phyloP scores from a whole-genome alignment of 805 yeast species.

The Jamesozyma jinghongensis region DNA sequence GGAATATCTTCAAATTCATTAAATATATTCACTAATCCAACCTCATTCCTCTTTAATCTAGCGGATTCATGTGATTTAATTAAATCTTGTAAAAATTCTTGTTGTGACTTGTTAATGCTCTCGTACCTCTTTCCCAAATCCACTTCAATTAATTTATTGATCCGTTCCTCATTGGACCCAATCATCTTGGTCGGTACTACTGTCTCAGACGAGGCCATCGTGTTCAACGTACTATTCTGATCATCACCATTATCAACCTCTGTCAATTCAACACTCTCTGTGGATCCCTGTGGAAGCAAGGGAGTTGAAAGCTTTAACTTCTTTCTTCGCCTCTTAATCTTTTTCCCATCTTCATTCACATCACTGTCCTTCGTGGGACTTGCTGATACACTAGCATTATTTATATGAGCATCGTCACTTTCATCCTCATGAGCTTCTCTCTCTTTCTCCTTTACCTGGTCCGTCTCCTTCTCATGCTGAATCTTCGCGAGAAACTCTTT shows the following conservation, averaged over 20 bases:
- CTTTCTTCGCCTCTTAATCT: background rate
- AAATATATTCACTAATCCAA: constrained; percentile 28
- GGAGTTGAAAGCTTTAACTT: too few relatives aligned
- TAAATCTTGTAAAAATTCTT: constrained; percentile 18
- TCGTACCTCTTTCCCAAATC: constrained; percentile 8
- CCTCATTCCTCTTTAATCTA: constrained; percentile 18
- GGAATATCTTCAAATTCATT: constrained; percentile 30
- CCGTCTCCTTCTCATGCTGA: constrained; percentile 2
- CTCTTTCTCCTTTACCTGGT: background rate
- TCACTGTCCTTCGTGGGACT: background rate
- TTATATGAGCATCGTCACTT: constrained; percentile 1
- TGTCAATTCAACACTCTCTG: too few relatives aligned
- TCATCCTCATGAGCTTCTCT: constrained; percentile 1
- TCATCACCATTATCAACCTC: background rate
- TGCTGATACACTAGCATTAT: background rate
- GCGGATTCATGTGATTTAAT: constrained; percentile 16
- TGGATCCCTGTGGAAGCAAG: too few relatives aligned
- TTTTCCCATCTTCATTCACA: too few relatives aligned
- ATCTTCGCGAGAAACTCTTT: constrained; percentile 17
- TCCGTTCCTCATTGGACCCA: constrained; percentile 4
- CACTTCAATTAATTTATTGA: constrained; percentile 10
- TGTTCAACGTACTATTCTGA: background rate
- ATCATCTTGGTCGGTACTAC: background rate
- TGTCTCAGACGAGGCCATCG: background rate
- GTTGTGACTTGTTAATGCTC: constrained; percentile 14